Evolutionary conservation across 306 rosid species (phyloP).

Genomic region (Castanopsis chinensis): DNA sequence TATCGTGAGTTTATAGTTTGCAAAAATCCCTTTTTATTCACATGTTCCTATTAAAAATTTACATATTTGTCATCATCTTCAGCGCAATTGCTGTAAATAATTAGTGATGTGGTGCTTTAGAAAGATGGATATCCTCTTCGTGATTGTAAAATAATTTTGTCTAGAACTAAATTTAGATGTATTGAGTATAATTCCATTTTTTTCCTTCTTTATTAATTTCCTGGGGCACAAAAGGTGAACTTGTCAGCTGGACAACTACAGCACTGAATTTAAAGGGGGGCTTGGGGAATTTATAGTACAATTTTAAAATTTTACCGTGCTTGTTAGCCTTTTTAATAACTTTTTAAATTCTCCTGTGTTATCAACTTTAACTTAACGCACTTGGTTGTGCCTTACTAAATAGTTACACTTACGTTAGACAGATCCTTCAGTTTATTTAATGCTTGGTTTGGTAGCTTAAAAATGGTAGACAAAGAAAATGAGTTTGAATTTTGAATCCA

Average conservation of each 20-base stretch:
- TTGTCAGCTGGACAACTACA: neutral
- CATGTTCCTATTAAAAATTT: conserved; percentile 17
- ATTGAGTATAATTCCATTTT: neutral
- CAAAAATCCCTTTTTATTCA: conserved; percentile 23
- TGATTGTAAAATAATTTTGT: neutral
- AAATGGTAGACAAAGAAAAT: neutral
- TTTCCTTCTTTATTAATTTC: neutral
- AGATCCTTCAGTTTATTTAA: neutral
- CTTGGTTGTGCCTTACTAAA: neutral
- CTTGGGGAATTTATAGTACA: neutral
- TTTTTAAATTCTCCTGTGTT: neutral
- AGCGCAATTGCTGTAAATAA: neutral
- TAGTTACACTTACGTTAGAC: neutral
- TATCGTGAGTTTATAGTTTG: conserved; percentile 60
- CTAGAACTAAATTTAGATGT: too few relatives aligned
- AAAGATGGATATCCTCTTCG: neutral
- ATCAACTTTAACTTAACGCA: neutral
- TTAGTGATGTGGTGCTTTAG: neutral
- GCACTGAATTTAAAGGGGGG: neutral
- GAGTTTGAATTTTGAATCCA: too few relatives aligned
- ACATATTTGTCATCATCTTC: neutral
- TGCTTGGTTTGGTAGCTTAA: neutral
- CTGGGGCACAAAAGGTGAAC: neutral
- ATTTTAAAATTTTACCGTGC: neutral
- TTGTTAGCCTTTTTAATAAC: neutral